phyloP scores from a whole-genome alignment of 1,284 basidiomycete genomes.

The Pseudozyma pruni region DNA sequence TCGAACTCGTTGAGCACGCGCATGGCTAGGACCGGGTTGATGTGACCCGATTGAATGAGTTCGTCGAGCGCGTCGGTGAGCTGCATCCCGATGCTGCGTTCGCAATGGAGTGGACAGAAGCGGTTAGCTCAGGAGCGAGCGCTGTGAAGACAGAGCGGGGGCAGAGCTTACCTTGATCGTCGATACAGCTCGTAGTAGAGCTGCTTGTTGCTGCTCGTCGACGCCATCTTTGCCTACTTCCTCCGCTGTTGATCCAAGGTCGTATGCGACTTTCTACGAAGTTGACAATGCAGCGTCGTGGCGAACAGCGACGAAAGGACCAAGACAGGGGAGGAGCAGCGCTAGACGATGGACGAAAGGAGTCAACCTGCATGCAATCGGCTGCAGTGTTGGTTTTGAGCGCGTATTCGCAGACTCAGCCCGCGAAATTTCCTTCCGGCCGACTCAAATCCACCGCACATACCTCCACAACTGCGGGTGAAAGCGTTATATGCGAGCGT shows the following conservation, averaged over 20 bases:
- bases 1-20: slow-evolving; percentile 78
- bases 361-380: no score
- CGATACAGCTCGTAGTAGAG: slow-evolving; percentile 62
- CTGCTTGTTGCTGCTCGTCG: slow-evolving; percentile 44
- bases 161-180: slow-evolving; percentile 53
- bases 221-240: slow-evolving; percentile 11
- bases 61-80: slow-evolving; percentile 99
- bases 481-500: no score
- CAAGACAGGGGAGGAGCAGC: background rate
- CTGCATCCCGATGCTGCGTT: slow-evolving; percentile 87
- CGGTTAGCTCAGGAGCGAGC: no score
- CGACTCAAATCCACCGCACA: no score
- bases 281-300: no score
- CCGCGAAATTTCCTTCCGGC: no score
- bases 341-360: no score
- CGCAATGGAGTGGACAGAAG: background rate
- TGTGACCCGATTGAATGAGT: slow-evolving; percentile 94
- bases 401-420: no score
- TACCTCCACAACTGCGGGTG: no score
- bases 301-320: background rate
- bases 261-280: no score
- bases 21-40: slow-evolving; percentile 97
- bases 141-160: background rate
- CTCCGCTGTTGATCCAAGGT: no score
- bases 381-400: no score